Conservation (phyloP, 148 eudicot genomes). For the Suaeda aralocaspica region DNA sequence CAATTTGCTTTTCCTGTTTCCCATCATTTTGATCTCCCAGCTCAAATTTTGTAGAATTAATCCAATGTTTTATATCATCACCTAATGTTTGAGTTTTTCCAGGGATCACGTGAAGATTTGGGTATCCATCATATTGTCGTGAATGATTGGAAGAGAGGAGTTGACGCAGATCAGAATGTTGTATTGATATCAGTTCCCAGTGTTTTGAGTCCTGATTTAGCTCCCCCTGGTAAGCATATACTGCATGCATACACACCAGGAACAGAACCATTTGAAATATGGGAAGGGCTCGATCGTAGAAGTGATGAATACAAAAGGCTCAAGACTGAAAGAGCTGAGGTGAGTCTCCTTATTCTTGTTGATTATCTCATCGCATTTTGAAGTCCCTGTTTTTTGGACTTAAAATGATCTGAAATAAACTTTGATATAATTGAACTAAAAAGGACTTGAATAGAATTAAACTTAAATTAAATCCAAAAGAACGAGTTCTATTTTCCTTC, state of each 20-base stretch:
- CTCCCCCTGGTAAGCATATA: slow-evolving; percentile 89
- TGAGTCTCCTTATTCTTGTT: slow-evolving; percentile 19
- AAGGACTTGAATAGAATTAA: too few species aligned
- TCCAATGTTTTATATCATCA: background rate
- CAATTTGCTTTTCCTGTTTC: background rate
- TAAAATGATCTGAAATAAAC: too few species aligned
- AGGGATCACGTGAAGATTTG: slow-evolving; percentile 80
- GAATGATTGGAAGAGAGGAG: slow-evolving; percentile 87
- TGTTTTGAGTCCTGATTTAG: slow-evolving; percentile 75
- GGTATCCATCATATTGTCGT: slow-evolving; percentile 94
- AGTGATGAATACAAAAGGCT: slow-evolving; percentile 79
- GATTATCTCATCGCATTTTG: background rate
- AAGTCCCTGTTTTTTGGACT: background rate
- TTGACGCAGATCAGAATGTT: slow-evolving; percentile 96
- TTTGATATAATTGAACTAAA: too few species aligned
- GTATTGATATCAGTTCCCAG: slow-evolving; percentile 90
- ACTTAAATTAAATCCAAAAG: too few species aligned
- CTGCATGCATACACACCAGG: slow-evolving; percentile 94
- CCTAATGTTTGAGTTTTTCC: slow-evolving; percentile 9
- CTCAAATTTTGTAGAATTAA: background rate
- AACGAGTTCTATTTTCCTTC: too few species aligned
- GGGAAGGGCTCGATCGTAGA: slow-evolving; percentile 92
- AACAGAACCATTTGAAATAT: slow-evolving; percentile 78
- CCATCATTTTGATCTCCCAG: background rate
- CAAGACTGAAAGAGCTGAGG: slow-evolving; percentile 91